Evolutionary conservation across 345 rosid species (phyloP).

Genomic region (Eutrema yunnanense): DNA sequence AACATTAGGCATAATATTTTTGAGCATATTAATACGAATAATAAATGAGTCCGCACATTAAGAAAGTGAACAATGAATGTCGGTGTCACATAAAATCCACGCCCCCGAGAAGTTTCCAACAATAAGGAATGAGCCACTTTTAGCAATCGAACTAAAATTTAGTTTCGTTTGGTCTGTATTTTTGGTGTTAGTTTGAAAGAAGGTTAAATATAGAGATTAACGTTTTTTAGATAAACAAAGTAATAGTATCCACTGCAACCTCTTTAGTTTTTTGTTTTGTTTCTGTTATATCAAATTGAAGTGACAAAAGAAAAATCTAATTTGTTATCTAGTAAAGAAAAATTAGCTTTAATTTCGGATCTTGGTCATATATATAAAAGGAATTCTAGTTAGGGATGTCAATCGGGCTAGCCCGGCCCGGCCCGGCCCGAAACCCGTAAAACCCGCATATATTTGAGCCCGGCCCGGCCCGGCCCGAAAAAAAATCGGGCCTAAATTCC

Average conservation of each 20-base stretch:
- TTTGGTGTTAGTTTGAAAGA: too few species aligned
- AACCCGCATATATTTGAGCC: too few species aligned
- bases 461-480: too few species aligned
- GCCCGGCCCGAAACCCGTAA: too few species aligned
- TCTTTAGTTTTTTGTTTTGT: background rate
- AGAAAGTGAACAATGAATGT: slow-evolving; percentile 1
- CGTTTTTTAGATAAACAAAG: background rate
- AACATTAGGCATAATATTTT: background rate
- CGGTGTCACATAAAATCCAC: background rate
- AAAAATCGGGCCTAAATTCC: too few species aligned
- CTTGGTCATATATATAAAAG: background rate
- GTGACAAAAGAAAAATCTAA: background rate
- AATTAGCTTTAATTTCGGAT: background rate
- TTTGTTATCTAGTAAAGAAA: background rate
- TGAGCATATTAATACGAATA: background rate
- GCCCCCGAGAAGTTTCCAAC: background rate
- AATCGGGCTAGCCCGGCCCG: too few species aligned
- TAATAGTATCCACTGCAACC: background rate
- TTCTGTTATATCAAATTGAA: too few species aligned
- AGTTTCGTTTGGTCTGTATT: background rate
- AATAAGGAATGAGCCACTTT: background rate
- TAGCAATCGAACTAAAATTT: background rate
- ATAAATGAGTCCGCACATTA: background rate
- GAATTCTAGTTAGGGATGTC: too few species aligned
- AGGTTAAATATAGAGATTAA: background rate